Conservation (phyloP, 257 asterid species). For the Solanum chiquidenum region DNA sequence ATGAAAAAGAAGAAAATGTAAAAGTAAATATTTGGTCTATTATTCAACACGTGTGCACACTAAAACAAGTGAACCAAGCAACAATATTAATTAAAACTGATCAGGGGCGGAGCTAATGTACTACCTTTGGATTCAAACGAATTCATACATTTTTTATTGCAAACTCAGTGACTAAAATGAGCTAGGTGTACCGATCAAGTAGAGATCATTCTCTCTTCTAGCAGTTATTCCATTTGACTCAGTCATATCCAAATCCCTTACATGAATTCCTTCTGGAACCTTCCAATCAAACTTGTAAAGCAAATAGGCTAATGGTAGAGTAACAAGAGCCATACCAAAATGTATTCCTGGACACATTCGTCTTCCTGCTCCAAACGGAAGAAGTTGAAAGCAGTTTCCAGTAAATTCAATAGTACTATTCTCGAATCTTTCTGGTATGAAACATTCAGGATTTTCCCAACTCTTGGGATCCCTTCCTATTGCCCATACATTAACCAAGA, state of each 20-base stretch:
- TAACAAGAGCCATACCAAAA: not conserved
- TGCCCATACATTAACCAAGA: constrained; percentile 8
- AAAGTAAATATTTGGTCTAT: not conserved
- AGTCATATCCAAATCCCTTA: not conserved
- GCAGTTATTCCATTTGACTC: not conserved
- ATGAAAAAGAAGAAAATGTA: not conserved
- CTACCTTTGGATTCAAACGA: not conserved
- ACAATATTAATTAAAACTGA: not conserved
- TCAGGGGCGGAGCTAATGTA: too few relatives aligned
- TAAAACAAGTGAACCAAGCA: not conserved
- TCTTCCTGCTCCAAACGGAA: not conserved
- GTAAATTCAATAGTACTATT: not conserved
- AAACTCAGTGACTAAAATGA: not conserved
- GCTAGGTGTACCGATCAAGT: not conserved
- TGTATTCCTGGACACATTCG: not conserved
- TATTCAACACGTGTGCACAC: not conserved
- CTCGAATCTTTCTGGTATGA: constrained; percentile 9
- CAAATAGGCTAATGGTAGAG: constrained; percentile 1
- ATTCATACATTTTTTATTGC: not conserved
- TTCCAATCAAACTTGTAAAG: constrained; percentile 7
- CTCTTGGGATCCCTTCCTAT: not conserved
- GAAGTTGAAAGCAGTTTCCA: not conserved
- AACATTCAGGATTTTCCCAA: not conserved
- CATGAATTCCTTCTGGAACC: not conserved
- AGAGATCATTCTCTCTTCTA: not conserved